Evolutionary conservation across 495 filamentous ascomycete species (phyloP), one percentile per base, ranked within the genome.

Genomic region (Cryomyces minteri): DNA sequence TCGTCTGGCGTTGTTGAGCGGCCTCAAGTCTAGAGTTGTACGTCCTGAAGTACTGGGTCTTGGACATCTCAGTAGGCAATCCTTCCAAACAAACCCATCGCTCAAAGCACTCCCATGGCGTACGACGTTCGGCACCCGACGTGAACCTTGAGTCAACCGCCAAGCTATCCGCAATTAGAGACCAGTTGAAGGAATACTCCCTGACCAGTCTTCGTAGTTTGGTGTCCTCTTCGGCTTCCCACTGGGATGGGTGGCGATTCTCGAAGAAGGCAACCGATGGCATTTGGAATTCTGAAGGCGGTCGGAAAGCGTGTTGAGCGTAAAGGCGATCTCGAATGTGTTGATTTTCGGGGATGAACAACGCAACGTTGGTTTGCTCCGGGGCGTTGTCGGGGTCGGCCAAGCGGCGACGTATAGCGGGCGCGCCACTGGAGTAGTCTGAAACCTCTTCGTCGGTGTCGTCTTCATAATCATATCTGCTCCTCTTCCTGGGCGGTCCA

Each of bases 41-140:
- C 7, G 82, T 73, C 55, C 83, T 66, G 69, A 94, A 96, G 58
- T 94, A 96, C 34, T 80, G 81, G 4, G 82, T 92, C 62, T 94
- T 92, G 28, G 75, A 76, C 82, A 95, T 90, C 45, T 98, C 90
- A 36, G 74, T 74, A 12, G 87, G 87, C 33, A 94, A 62, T 5
- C 85, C 85, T 63, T 95, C 90, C 7, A 96, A 65, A 45, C 79
- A 75, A 11, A 94, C 76, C 86, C 88, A 96, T 34, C 92, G 77
- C 58, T 98, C 90, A 54, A 96, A 98, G 56, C 90, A 98, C 63
- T 98, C 90, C 90, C 90, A 98, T 5, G 90, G 88, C 4, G 92
- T 96, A 42, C 90, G 73, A 45, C 90, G 76, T 55, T 95, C 92
- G 8, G 84, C 75, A 10, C 82, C 81, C 41, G 88, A 87, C 25